Percentiles rank a stretch among this genome's conserved stretches.
These are phyloP conservation scores for Penicillium hesseltinei DNA, from an alignment of 2,329 filamentous ascomycete genomes.

Conservation along the genomic window DNA sequence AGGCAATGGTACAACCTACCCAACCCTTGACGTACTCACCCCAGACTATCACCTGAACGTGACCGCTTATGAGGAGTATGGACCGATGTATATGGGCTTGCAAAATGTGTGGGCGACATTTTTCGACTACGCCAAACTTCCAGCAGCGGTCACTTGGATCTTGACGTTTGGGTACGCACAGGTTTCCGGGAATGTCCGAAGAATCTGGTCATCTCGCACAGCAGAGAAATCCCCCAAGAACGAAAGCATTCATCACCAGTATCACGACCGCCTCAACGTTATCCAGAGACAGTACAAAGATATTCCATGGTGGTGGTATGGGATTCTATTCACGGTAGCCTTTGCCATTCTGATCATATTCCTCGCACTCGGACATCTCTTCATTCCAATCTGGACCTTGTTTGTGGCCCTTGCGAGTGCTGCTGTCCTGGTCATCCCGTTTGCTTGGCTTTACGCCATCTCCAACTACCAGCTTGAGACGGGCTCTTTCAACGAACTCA, in stretches of 20 bases:
- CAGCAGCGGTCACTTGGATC: constrained; percentile 60
- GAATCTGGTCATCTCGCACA: constrained; percentile 42
- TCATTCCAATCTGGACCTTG: constrained; percentile 60
- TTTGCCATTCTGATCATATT: constrained; percentile 54
- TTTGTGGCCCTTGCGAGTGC: constrained; percentile 58
- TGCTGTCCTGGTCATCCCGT: constrained; percentile 55
- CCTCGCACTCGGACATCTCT: constrained; percentile 53
- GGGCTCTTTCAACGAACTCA: constrained; percentile 59
- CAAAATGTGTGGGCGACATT: constrained; percentile 60
- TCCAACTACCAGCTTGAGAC: constrained; percentile 57
- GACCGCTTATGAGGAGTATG: constrained; percentile 48
- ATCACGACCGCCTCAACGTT: constrained; percentile 59
- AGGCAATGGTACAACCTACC: constrained; percentile 50
- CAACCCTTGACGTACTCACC: constrained; percentile 45
- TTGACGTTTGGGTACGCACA: constrained; percentile 54
- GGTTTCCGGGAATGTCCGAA: constrained; percentile 47
- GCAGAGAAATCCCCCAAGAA: constrained; percentile 29
- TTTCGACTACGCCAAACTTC: constrained; percentile 60
- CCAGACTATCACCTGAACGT: constrained; percentile 50
- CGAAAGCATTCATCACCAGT: constrained; percentile 53
- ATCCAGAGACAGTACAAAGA: constrained; percentile 58
- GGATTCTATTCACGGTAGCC: constrained; percentile 49
- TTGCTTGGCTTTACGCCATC: constrained; percentile 60
- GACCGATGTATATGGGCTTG: constrained; percentile 57
- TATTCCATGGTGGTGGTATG: constrained; percentile 60